phyloP scores from a whole-genome alignment of 2,329 filamentous ascomycete species.

The Aspergillus cejpii region DNA sequence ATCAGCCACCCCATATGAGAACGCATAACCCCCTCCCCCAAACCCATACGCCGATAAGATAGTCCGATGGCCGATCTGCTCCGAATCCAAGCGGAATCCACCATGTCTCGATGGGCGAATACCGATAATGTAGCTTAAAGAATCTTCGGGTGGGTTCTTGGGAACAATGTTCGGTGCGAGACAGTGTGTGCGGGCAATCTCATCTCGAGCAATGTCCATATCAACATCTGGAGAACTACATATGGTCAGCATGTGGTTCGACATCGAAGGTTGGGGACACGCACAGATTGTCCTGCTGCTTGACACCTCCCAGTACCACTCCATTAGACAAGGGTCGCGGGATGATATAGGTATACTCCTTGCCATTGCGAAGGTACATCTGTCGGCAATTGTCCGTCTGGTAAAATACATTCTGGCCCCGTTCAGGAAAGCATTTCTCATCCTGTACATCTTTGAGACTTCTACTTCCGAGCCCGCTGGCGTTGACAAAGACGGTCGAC shows the following conservation, averaged over 20 bases:
- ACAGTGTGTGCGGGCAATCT: constrained; percentile 35
- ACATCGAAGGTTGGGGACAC: constrained; percentile 1
- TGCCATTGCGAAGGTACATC: constrained; percentile 34
- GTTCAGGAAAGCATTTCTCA: constrained; percentile 31
- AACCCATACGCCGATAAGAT: constrained; percentile 36
- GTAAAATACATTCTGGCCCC: constrained; percentile 36
- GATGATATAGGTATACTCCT: constrained; percentile 37
- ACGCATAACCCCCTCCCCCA: constrained; percentile 35
- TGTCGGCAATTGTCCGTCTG: constrained; percentile 26
- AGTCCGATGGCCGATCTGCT: constrained; percentile 20
- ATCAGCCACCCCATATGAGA: constrained; percentile 34
- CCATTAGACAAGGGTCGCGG: constrained; percentile 31
- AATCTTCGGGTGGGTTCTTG: constrained; percentile 22
- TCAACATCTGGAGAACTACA: constrained; percentile 32
- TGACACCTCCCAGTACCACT: constrained; percentile 33
- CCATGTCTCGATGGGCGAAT: constrained; percentile 33
- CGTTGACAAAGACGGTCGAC: constrained; percentile 35
- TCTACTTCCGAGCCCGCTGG: constrained; percentile 34
- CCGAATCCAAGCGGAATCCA: constrained; percentile 32
- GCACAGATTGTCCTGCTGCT: constrained; percentile 30
- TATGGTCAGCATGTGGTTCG: neutral
- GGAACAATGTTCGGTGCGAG: constrained; percentile 36
- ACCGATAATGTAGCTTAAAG: constrained; percentile 32
- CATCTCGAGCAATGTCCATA: constrained; percentile 33
- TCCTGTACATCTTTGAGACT: constrained; percentile 31